Conservation (phyloP, 2,329 filamentous ascomycete genomes). For the Paecilomyces formosus region DNA sequence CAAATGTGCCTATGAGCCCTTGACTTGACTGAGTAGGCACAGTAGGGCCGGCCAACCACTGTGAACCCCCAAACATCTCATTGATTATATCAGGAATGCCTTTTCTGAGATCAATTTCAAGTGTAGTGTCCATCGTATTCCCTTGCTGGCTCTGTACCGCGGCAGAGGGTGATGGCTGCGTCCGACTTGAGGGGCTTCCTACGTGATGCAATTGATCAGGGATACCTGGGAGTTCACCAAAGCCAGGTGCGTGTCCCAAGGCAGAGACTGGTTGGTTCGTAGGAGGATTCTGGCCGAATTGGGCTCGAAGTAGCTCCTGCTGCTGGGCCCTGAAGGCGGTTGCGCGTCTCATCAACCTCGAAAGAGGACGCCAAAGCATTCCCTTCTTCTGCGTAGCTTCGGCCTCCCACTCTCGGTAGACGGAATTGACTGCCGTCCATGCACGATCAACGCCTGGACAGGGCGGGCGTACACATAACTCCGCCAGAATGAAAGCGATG, state of each 20-base stretch:
- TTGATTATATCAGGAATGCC: neutral
- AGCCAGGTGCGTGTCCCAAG: neutral
- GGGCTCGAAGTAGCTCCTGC: conserved; percentile 18
- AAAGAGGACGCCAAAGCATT: conserved; percentile 57
- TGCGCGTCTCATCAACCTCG: conserved; percentile 54
- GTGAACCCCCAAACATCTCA: neutral
- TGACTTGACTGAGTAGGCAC: neutral
- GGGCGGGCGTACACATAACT: conserved; percentile 50
- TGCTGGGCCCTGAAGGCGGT: conserved; percentile 47
- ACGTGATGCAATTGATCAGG: neutral
- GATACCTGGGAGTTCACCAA: neutral
- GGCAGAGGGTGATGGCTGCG: neutral
- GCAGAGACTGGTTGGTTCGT: neutral
- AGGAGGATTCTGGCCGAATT: conserved; percentile 10
- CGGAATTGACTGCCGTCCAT: conserved; percentile 49
- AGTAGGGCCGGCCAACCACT: neutral
- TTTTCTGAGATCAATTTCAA: neutral
- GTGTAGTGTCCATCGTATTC: neutral
- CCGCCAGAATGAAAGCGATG: conserved; percentile 53
- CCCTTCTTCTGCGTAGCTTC: conserved; percentile 39
- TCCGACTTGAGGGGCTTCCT: neutral
- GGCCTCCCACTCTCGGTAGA: conserved; percentile 31
- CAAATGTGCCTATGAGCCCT: neutral
- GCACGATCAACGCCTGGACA: conserved; percentile 54
- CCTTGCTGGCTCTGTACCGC: no score